Base-by-base conservation (phyloP, 2,329 filamentous ascomycete genomes). In the Orbilia quercus region DNA sequence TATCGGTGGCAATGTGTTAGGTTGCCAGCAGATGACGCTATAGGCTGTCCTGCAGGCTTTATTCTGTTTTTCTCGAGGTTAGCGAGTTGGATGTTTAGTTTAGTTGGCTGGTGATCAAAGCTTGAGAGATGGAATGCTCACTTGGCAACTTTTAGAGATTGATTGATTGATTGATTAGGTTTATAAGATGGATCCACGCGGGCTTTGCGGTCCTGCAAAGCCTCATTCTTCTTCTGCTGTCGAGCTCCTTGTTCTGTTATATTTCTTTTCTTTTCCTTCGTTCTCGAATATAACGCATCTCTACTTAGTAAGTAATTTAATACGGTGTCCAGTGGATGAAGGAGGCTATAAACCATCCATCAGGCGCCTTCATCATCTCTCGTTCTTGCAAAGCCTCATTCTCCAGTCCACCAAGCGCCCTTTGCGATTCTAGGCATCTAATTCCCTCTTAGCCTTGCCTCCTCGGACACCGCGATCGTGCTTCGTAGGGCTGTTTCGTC, bases 401-500 rank as follows among this genome's bases (percentile, higher is more conserved):
- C 51, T 53, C 50, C 51, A 59, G 25, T 31, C 58, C 23, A 36
- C 38, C 28, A 53, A 65, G 58, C 65, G 65, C 48, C 55, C 9
- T 18, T 44, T 5, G 45, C n/a, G 63, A 9, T 53, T 72, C 67
- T 72, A 72, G 67, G 67, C 67, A 72, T 59, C 67, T 72, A 72
- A 25, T 31, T 44, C 40, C 55, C 45, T 71, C 58, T 65, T 57
- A 64, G 67, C 59, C 67, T 65, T 72, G 53, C n/a, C 59, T 40
- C 45, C 23, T 47, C 67, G 59, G 67, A 23, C 34, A 45, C 47
- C 57, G 57, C 67, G 67, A 72, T 57, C 54, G 64, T 34, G 65
- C 67, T 18, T 57, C 67, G 25, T 72, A 72, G 67, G 67, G 59
- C 67, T 65, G 67, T 62, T 64, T 65, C 42, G 63, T 70, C 48